A percentile compares a stretch with the other conserved stretches of the same genome.
phyloP scores from a whole-genome alignment of 441 rosid species.

The Macaranga tanarius region DNA sequence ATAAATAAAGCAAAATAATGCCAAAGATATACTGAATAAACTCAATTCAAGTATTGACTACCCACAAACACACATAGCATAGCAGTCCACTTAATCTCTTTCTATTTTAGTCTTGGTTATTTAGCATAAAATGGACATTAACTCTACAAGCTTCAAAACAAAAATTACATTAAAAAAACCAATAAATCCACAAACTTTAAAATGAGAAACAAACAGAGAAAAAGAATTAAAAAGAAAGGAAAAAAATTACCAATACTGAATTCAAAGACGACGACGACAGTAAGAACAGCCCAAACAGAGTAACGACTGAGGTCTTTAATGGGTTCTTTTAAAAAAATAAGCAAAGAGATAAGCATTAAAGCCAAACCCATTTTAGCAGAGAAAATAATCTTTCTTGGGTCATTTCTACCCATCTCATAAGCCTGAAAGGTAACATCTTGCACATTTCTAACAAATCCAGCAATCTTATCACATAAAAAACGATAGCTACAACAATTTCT shows the following conservation, averaged over 20 bases:
- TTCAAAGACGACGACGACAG: slow-evolving; percentile 90
- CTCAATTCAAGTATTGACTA: not conserved
- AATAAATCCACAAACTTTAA: not conserved
- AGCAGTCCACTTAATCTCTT: not conserved
- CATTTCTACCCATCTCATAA: slow-evolving; percentile 78
- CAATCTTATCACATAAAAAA: slow-evolving; percentile 40
- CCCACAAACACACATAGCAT: not conserved
- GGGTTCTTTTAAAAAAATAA: slow-evolving; percentile 66
- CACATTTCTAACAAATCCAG: slow-evolving; percentile 37
- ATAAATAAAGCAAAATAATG: not conserved
- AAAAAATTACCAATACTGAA: slow-evolving; percentile 67
- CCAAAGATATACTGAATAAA: not conserved
- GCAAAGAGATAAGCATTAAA: slow-evolving; percentile 56
- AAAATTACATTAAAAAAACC: not conserved
- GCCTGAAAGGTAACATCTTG: slow-evolving; percentile 34
- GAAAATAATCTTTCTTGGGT: slow-evolving; percentile 76
- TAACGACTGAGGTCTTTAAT: slow-evolving; percentile 51
- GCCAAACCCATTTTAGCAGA: slow-evolving; percentile 75
- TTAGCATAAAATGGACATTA: not conserved
- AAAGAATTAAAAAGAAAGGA: not conserved
- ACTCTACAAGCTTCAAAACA: no score
- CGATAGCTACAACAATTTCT: slow-evolving; percentile 42
- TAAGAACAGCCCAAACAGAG: slow-evolving; percentile 90
- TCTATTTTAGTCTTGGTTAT: not conserved
- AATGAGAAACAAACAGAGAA: no score